Conservation (phyloP, 2,329 filamentous ascomycete species). For the Fusarium sp. region DNA sequence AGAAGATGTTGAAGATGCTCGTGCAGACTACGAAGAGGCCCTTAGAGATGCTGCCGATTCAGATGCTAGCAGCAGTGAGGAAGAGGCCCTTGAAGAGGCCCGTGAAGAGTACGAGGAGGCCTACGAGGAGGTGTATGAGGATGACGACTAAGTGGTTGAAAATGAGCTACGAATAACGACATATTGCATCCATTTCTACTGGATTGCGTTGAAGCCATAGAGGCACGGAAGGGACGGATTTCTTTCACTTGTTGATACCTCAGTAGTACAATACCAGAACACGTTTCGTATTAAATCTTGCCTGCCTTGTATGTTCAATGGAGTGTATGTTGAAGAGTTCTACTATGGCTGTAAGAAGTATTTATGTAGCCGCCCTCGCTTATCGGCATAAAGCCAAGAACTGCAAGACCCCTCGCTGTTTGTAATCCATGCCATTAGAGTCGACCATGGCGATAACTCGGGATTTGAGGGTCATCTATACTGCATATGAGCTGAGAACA, state of each 20-base stretch:
- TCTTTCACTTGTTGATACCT: slow-evolving; percentile 36
- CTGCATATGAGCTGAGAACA: neutral
- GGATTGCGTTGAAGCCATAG: slow-evolving; percentile 26
- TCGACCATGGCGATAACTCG: neutral
- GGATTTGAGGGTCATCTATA: neutral
- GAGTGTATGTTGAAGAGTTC: neutral
- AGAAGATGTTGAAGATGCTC: slow-evolving; percentile 57
- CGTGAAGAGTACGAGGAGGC: slow-evolving; percentile 60
- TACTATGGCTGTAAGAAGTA: slow-evolving; percentile 1
- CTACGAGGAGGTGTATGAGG: slow-evolving; percentile 46
- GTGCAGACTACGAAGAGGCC: slow-evolving; percentile 59
- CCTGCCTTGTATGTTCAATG: neutral
- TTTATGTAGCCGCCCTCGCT: slow-evolving; percentile 30
- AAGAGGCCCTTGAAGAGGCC: slow-evolving; percentile 64
- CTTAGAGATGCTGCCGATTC: slow-evolving; percentile 55
- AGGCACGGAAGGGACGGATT: slow-evolving; percentile 27
- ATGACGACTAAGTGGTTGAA: slow-evolving; percentile 38
- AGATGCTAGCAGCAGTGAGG: slow-evolving; percentile 63
- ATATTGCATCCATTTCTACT: slow-evolving; percentile 34
- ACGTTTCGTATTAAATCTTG: slow-evolving; percentile 5
- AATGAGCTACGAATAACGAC: slow-evolving; percentile 40
- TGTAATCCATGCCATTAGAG: neutral
- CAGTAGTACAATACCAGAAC: slow-evolving; percentile 29
- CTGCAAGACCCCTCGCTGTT: slow-evolving; percentile 14
- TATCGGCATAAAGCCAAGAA: slow-evolving; percentile 45